A percentile compares a stretch with the other conserved stretches of the same genome.
Evolutionary conservation across 306 rosid species (phyloP).

Genomic region (Dalbergia cultrata): DNA sequence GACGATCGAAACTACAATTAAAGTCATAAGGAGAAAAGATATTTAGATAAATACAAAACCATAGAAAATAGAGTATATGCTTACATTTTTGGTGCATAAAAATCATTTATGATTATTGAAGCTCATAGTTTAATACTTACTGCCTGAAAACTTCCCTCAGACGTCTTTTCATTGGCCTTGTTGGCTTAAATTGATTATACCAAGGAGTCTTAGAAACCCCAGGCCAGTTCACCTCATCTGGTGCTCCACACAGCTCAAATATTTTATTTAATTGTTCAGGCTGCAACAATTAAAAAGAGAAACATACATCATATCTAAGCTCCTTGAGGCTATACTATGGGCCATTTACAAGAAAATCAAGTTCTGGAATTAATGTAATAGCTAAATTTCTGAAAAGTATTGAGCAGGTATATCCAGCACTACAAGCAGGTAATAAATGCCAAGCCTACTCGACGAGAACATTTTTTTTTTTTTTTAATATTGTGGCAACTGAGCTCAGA

Average conservation of each 20-base stretch:
- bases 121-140: conserved; percentile 53
- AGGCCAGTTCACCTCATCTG: conserved; percentile 81
- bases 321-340: conserved; percentile 7
- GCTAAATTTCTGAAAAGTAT: too few species aligned
- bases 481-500: too few species aligned
- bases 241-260: conserved; percentile 80
- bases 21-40: conserved; percentile 20
- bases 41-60: conserved; percentile 20
- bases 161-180: conserved; percentile 73
- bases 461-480: too few species aligned
- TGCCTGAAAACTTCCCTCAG: conserved; percentile 68
- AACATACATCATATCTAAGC: conserved; percentile 7
- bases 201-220: conserved; percentile 69
- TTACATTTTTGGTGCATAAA: not conserved
- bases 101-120: conserved; percentile 10
- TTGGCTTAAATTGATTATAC: conserved; percentile 73
- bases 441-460: too few species aligned
- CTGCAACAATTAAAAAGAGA: conserved; percentile 50
- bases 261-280: conserved; percentile 79
- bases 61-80: not conserved
- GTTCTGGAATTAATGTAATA: too few species aligned
- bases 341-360: not conserved
- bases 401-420: too few species aligned
- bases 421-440: too few species aligned
- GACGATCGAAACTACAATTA: conserved; percentile 62